Evolutionary conservation across 2,329 filamentous ascomycete species (phyloP).

Genomic region (Arthrobotrys iridis): DNA sequence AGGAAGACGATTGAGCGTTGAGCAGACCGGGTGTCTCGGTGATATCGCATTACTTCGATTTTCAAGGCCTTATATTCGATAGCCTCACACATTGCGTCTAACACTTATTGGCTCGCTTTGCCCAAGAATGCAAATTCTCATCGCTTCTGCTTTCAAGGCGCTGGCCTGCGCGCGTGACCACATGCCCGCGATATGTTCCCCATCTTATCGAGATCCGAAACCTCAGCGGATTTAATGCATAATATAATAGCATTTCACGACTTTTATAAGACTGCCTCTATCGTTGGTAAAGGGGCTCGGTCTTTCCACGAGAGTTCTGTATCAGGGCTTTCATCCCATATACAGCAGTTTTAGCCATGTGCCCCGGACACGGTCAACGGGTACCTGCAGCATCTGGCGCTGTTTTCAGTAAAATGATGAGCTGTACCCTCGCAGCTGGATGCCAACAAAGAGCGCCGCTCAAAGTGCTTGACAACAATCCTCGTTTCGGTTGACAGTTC

Average conservation of each 20-base stretch:
- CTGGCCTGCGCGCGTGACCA: not conserved
- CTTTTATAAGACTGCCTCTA: not conserved
- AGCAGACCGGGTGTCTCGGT: not conserved
- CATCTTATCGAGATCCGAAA: not conserved
- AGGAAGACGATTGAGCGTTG: conserved; percentile 39
- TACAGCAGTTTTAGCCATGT: conserved; percentile 8
- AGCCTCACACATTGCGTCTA: not conserved
- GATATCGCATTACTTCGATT: not conserved
- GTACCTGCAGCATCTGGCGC: conserved; percentile 46
- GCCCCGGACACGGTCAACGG: conserved; percentile 17
- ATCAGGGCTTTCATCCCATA: not conserved
- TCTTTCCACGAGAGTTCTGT: not conserved
- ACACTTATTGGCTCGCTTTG: not conserved
- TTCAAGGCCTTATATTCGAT: not conserved
- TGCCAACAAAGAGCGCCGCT: conserved; percentile 49
- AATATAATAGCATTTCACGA: not conserved
- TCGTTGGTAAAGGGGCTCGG: not conserved
- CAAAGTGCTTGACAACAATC: conserved; percentile 27
- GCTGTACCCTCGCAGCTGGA: conserved; percentile 33
- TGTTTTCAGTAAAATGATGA: conserved; percentile 41
- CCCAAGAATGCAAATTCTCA: not conserved
- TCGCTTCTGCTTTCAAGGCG: not conserved
- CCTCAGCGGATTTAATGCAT: not conserved
- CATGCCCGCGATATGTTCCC: not conserved
- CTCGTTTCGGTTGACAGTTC: conserved; percentile 17